Percentiles rank a stretch among this genome's conserved stretches.
phyloP scores from a whole-genome alignment of 176 grass and related monocot species.

The Alopecurus myosuroides region DNA sequence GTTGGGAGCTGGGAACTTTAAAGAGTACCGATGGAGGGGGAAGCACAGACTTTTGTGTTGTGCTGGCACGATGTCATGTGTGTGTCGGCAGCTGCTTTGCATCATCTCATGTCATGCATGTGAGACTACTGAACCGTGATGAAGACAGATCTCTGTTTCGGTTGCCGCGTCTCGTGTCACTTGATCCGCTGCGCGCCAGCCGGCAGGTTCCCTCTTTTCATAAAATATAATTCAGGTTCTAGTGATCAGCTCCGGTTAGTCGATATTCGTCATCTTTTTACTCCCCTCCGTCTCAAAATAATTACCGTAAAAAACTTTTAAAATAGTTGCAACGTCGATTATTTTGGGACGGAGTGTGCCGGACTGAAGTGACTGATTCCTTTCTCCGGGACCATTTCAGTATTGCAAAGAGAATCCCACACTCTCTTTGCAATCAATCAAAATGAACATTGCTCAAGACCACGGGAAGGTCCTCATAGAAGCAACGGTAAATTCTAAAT shows the following conservation, averaged over 20 bases:
- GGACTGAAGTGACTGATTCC: no score
- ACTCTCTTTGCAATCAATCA: no score
- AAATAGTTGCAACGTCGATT: no score
- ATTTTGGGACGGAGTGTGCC: no score
- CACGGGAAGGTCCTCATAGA: no score
- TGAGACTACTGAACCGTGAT: neutral
- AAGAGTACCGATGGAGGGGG: no score
- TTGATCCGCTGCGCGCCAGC: constrained; percentile 12
- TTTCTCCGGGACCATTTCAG: no score
- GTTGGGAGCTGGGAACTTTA: constrained; percentile 23
- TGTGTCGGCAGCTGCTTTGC: constrained; percentile 27
- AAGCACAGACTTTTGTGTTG: neutral
- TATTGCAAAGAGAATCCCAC: no score
- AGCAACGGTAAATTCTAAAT: no score
- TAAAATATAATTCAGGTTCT: neutral
- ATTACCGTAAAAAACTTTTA: no score
- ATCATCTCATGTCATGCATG: constrained; percentile 2
- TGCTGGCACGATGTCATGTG: constrained; percentile 7
- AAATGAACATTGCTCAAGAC: no score
- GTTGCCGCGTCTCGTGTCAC: constrained; percentile 31
- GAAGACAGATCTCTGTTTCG: constrained; percentile 5
- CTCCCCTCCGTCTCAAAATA: no score
- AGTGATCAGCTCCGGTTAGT: neutral
- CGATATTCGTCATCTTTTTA: neutral
- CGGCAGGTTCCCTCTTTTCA: neutral